Conservation (phyloP, 1,284 basidiomycete genomes). For the Cystobasidiaceae sp. region DNA sequence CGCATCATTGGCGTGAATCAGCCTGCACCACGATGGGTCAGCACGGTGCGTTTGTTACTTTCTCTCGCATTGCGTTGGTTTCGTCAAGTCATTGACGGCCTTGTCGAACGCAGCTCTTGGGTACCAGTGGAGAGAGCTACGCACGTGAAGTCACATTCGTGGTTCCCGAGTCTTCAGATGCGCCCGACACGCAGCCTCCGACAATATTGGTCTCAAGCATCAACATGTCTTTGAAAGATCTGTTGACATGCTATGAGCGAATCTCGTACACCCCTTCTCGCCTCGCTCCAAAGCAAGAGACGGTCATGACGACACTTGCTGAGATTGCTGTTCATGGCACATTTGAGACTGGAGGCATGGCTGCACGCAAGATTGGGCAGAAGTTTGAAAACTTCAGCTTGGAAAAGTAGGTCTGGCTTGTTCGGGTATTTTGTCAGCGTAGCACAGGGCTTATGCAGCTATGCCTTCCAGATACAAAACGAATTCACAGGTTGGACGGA, state of each 20-base stretch:
- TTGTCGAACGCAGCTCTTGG: constrained; percentile 60
- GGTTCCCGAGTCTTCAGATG: constrained; percentile 59
- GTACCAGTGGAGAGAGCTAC: constrained; percentile 85
- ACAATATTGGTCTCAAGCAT: constrained; percentile 25
- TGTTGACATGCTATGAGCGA: constrained; percentile 25
- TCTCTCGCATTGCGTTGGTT: constrained; percentile 6
- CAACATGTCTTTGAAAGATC: constrained; percentile 29
- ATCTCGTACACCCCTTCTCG: constrained; percentile 11
- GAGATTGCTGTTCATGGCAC: constrained; percentile 23
- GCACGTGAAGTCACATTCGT: constrained; percentile 89
- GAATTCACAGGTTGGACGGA: constrained; percentile 25
- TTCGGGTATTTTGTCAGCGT: not conserved
- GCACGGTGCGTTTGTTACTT: constrained; percentile 58
- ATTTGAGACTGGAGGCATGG: constrained; percentile 15
- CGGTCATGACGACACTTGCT: constrained; percentile 23
- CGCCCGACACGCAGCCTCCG: constrained; percentile 9
- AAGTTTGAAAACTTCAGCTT: constrained; percentile 26
- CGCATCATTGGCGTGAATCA: constrained; percentile 79
- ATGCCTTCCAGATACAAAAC: constrained; percentile 12
- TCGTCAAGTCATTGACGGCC: not conserved
- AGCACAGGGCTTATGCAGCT: not conserved
- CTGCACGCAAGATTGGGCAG: constrained; percentile 17
- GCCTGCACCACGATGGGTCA: constrained; percentile 73
- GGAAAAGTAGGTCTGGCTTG: constrained; percentile 10
- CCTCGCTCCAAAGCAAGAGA: constrained; percentile 2